A percentile compares a stretch with the other conserved stretches of the same genome.
These are phyloP conservation scores for Ophiosphaerella herpotricha DNA, from an alignment of 2,329 filamentous ascomycete genomes.

Conservation along the genomic window DNA sequence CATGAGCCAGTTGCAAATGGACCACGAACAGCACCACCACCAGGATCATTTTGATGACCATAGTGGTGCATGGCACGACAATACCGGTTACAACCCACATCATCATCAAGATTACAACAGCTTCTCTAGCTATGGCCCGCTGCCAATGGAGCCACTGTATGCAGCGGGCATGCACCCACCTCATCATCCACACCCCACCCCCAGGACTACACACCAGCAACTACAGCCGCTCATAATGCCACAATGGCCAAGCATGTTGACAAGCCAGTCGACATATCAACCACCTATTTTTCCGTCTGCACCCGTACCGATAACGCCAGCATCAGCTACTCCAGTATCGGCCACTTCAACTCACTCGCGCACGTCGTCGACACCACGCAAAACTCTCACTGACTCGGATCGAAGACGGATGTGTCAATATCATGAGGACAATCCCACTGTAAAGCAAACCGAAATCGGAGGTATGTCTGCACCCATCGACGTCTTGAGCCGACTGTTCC, in stretches of 20 bases:
- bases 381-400: slow-evolving; percentile 89
- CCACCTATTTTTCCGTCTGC: slow-evolving; percentile 45
- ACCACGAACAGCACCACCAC: slow-evolving; percentile 46
- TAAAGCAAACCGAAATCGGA: slow-evolving; percentile 96
- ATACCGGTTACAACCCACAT: slow-evolving; percentile 35
- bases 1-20: slow-evolving; percentile 50
- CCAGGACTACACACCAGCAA: slow-evolving; percentile 46
- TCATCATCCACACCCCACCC: slow-evolving; percentile 29
- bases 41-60: slow-evolving; percentile 44
- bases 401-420: slow-evolving; percentile 92
- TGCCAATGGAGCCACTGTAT: slow-evolving; percentile 49
- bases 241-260: slow-evolving; percentile 50
- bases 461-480: slow-evolving; percentile 56
- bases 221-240: slow-evolving; percentile 49
- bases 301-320: slow-evolving; percentile 44
- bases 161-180: slow-evolving; percentile 46
- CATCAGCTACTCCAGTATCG: slow-evolving; percentile 47
- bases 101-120: slow-evolving; percentile 49
- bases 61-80: slow-evolving; percentile 38
- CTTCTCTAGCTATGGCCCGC: slow-evolving; percentile 43
- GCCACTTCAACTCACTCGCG: slow-evolving; percentile 46
- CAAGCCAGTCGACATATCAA: slow-evolving; percentile 48
- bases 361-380: slow-evolving; percentile 68
- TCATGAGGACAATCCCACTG: slow-evolving; percentile 84
- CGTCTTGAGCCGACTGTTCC: slow-evolving; percentile 15